Evolutionary conservation across 441 rosid species (phyloP).

Genomic region (Populus tomentosa): DNA sequence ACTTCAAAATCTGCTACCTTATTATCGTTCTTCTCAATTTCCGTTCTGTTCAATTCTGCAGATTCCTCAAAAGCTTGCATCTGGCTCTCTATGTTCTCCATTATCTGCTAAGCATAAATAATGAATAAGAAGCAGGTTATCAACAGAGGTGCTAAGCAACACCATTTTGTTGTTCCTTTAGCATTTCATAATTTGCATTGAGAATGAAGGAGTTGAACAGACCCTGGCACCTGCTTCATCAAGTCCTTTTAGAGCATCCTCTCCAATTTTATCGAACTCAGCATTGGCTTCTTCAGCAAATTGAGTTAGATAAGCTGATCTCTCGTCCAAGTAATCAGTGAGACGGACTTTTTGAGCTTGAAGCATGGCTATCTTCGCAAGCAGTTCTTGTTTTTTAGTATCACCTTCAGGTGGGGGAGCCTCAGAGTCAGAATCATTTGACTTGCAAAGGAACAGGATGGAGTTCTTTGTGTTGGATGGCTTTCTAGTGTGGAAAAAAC

Average conservation of each 20-base stretch:
- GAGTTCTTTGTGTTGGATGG: conserved; percentile 24
- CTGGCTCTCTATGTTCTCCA: conserved; percentile 73
- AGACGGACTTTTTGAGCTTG: conserved; percentile 81
- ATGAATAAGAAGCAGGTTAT: conserved; percentile 8
- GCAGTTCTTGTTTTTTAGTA: conserved; percentile 67
- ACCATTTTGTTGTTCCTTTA: not conserved
- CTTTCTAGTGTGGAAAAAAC: conserved; percentile 36
- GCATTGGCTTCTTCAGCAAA: conserved; percentile 83
- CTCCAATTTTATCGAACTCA: conserved; percentile 79
- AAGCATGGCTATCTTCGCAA: conserved; percentile 82
- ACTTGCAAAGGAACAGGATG: conserved; percentile 49
- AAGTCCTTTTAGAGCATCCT: conserved; percentile 82
- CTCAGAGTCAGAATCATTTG: conserved; percentile 40
- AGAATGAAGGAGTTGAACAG: conserved; percentile 19
- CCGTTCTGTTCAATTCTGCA: conserved; percentile 49
- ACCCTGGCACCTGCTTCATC: conserved; percentile 89
- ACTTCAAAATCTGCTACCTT: conserved; percentile 67
- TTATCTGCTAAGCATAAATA: conserved; percentile 48
- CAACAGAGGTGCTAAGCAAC: conserved; percentile 1
- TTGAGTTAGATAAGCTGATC: conserved; percentile 68
- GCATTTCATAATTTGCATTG: not conserved
- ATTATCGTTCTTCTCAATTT: conserved; percentile 61
- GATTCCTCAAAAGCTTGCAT: conserved; percentile 94
- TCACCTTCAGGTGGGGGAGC: conserved; percentile 58
- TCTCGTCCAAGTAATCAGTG: conserved; percentile 73